Percentiles rank a stretch among this genome's conserved stretches.
These are phyloP conservation scores for Boletus vermiculosoides DNA, from an alignment of 768 basidiomycete species.

Conservation along the genomic window DNA sequence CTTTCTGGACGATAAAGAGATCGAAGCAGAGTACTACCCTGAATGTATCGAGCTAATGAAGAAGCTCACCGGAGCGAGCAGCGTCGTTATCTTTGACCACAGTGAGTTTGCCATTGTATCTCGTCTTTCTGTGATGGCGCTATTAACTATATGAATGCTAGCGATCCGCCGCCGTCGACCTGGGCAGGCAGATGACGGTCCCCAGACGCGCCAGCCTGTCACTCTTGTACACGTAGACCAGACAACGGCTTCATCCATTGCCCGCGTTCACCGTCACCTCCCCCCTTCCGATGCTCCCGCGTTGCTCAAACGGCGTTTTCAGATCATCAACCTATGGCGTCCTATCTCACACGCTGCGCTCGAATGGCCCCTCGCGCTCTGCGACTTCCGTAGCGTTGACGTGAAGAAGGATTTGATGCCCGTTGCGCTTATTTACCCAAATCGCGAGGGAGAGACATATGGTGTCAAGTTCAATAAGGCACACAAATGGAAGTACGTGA, in stretches of 20 bases:
- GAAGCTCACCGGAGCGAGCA: constrained; percentile 38
- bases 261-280: constrained; percentile 44
- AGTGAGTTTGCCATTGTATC: constrained; percentile 24
- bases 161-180: constrained; percentile 45
- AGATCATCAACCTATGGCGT: constrained; percentile 56
- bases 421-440: constrained; percentile 39
- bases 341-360: constrained; percentile 44
- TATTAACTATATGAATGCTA: constrained; percentile 11
- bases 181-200: constrained; percentile 34
- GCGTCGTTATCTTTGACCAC: constrained; percentile 42
- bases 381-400: constrained; percentile 47
- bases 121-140: neutral
- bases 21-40: constrained; percentile 39
- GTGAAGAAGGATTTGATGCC: constrained; percentile 37
- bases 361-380: constrained; percentile 50
- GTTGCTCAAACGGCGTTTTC: constrained; percentile 45
- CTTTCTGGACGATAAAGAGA: constrained; percentile 37
- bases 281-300: constrained; percentile 39
- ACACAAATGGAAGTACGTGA: constrained; percentile 47
- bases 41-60: constrained; percentile 41
- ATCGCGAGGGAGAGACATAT: constrained; percentile 45
- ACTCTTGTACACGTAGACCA: constrained; percentile 46
- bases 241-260: constrained; percentile 38
- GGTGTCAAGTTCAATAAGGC: constrained; percentile 37
- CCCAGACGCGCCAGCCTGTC: constrained; percentile 45